Percentiles rank a stretch among this genome's conserved stretches.
phyloP scores from a whole-genome alignment of 345 rosid genomes.

The Lenwebbia sp. region DNA sequence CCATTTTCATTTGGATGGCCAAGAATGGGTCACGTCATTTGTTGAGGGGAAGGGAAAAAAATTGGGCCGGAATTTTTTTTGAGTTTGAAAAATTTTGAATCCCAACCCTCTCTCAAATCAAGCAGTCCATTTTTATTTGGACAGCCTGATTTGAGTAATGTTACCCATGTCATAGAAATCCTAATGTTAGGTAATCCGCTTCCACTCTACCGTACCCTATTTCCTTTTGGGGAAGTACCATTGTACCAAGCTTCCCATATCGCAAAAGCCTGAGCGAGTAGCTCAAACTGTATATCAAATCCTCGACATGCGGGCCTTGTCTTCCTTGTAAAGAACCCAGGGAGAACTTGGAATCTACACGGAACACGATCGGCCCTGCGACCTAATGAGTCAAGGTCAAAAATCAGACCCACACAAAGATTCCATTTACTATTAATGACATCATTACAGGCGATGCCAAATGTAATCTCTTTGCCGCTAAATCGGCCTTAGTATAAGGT shows the following conservation, averaged over 20 bases:
- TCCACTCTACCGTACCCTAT: too few relatives aligned
- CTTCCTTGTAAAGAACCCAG: slow-evolving; percentile 28
- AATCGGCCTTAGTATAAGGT: not conserved
- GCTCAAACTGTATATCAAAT: slow-evolving; percentile 49
- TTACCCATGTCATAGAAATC: too few relatives aligned
- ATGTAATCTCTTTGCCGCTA: not conserved
- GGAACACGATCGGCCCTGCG: slow-evolving; percentile 57
- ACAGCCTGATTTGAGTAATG: too few relatives aligned
- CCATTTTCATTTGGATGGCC: too few relatives aligned
- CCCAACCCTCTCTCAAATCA: too few relatives aligned
- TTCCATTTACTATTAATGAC: not conserved
- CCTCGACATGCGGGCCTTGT: slow-evolving; percentile 36
- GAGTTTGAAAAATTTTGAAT: too few relatives aligned
- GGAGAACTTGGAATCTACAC: slow-evolving; percentile 47
- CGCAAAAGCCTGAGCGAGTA: slow-evolving; percentile 57
- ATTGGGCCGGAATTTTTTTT: too few relatives aligned
- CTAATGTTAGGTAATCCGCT: too few relatives aligned
- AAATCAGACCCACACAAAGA: not conserved
- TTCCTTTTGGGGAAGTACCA: slow-evolving; percentile 76
- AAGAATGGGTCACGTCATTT: too few relatives aligned
- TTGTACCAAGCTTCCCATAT: slow-evolving; percentile 87
- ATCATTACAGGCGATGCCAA: not conserved
- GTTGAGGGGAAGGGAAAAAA: too few relatives aligned
- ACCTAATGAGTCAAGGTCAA: slow-evolving; percentile 25
- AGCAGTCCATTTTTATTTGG: too few relatives aligned